phyloP scores from a whole-genome alignment of 108 stramenopile species.

The Skeletonema potamos region DNA sequence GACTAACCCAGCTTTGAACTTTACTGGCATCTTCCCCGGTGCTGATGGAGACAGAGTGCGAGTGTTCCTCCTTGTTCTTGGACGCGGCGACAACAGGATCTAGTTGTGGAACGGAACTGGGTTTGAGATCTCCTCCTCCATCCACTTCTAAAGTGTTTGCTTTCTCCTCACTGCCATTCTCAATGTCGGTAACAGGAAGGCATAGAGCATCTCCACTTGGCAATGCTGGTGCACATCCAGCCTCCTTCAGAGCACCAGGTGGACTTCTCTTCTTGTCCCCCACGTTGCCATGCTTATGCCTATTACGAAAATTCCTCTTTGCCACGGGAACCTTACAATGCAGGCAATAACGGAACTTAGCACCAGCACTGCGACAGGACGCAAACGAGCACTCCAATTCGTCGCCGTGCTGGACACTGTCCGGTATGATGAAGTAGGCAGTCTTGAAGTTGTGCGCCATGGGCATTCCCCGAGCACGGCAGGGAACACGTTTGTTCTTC shows the following conservation, averaged over 20 bases:
- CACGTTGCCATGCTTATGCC: constrained; percentile 68
- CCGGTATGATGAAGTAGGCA: constrained; percentile 84
- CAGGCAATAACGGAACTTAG: constrained; percentile 80
- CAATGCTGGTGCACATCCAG: not conserved
- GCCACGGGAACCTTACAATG: constrained; percentile 78
- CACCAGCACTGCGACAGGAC: constrained; percentile 73
- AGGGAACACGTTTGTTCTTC: constrained; percentile 58
- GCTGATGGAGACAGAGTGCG: constrained; percentile 8
- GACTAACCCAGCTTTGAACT: constrained; percentile 32
- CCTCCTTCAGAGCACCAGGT: not conserved
- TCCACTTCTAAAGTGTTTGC: not conserved
- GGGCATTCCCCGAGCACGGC: constrained; percentile 83
- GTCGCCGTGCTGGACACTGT: constrained; percentile 81
- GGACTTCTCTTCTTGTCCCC: constrained; percentile 4
- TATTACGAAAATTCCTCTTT: constrained; percentile 78
- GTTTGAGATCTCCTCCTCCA: constrained; percentile 11
- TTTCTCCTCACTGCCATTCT: constrained; percentile 9
- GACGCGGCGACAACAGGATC: not conserved
- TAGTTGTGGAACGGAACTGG: constrained; percentile 3
- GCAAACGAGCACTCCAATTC: constrained; percentile 82
- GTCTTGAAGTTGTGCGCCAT: constrained; percentile 89
- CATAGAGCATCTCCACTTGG: not conserved
- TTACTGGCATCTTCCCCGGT: constrained; percentile 24
- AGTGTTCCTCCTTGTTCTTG: not conserved
- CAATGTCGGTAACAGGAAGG: not conserved